These are phyloP conservation scores for Cercophora samala DNA, from an alignment of 495 filamentous ascomycete genomes.

Conservation along the genomic window DNA sequence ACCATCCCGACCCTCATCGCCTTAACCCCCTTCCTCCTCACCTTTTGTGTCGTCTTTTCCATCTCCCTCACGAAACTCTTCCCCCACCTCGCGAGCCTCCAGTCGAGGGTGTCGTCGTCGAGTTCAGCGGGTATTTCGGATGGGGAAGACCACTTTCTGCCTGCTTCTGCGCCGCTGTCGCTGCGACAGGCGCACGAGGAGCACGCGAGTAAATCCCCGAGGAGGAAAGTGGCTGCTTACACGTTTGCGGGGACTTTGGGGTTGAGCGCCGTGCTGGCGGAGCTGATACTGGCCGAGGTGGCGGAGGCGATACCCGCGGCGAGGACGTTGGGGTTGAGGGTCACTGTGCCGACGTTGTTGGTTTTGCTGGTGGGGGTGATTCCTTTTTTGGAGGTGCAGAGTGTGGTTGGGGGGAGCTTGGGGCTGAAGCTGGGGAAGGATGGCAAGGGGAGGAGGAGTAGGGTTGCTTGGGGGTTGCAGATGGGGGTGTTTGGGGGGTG, in stretches of 20 bases:
- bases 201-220: conserved; percentile 43
- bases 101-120: background rate
- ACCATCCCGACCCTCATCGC: conserved; percentile 33
- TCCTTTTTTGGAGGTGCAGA: conserved; percentile 68
- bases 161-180: conserved; percentile 47
- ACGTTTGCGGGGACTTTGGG: conserved; percentile 71
- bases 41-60: conserved; percentile 55
- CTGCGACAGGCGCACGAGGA: conserved; percentile 51
- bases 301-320: conserved; percentile 64
- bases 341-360: conserved; percentile 63
- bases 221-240: conserved; percentile 53
- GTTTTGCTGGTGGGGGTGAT: conserved; percentile 64
- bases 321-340: conserved; percentile 56
- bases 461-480: conserved; percentile 58
- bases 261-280: conserved; percentile 67
- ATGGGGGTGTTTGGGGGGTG: conserved; percentile 55
- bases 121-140: conserved; percentile 24
- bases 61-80: conserved; percentile 61
- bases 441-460: conserved; percentile 41
- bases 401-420: conserved; percentile 53
- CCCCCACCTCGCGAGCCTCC: conserved; percentile 57
- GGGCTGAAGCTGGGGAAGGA: conserved; percentile 56
- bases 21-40: conserved; percentile 53
- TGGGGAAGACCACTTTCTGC: conserved; percentile 52
- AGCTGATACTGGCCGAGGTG: conserved; percentile 76